Evolutionary conservation across 2,329 filamentous ascomycete genomes (phyloP).

Genomic region (Aureobasidium namibiae): DNA sequence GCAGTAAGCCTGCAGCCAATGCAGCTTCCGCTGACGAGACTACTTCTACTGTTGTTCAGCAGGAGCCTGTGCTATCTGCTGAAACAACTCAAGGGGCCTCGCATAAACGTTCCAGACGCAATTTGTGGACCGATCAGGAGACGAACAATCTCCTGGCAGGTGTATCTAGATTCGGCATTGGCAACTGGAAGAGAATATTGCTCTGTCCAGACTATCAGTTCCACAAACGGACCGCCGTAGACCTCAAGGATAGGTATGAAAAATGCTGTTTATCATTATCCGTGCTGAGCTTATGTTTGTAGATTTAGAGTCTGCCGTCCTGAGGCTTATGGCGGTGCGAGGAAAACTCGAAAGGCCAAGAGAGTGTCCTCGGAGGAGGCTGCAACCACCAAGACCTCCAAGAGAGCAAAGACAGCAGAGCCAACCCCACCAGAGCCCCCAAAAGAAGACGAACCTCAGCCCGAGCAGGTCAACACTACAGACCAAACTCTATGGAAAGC

Average conservation of each 20-base stretch:
- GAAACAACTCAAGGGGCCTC: not conserved
- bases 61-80: not conserved
- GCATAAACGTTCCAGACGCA: constrained; percentile 22
- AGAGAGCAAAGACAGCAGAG: not conserved
- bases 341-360: constrained; percentile 3
- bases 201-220: constrained; percentile 50
- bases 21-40: not conserved
- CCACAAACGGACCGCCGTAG: constrained; percentile 50
- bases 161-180: constrained; percentile 53
- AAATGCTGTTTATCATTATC: constrained; percentile 19
- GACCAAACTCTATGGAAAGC: constrained; percentile 8
- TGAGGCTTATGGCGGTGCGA: constrained; percentile 32
- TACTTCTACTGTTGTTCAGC: not conserved
- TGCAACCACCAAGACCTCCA: not conserved
- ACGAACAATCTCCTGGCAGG: constrained; percentile 50
- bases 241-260: constrained; percentile 51
- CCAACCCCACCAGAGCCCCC: not conserved
- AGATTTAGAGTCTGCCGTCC: constrained; percentile 47
- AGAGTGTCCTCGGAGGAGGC: not conserved
- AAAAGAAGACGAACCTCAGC: not conserved
- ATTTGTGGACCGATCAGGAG: constrained; percentile 56
- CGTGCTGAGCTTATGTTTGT: constrained; percentile 21
- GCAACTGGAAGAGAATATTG: constrained; percentile 57
- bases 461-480: not conserved
- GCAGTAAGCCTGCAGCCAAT: not conserved